Percentiles rank a stretch among this genome's conserved stretches.
Conservation (phyloP, 176 grass and related monocot species). For the Aegilops tauschii region DNA sequence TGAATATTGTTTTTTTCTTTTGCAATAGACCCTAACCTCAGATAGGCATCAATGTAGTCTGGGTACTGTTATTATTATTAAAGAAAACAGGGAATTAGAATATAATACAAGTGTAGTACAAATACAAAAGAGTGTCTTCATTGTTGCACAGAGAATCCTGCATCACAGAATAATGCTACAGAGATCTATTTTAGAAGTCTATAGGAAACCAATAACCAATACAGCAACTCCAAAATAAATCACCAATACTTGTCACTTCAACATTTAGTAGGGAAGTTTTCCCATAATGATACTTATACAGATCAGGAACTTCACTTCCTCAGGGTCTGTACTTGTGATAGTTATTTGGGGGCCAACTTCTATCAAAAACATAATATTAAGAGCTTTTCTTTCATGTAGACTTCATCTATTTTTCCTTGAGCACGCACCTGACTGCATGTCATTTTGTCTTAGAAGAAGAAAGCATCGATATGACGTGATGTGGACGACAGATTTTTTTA, state of each 20-base stretch:
- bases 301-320: neutral
- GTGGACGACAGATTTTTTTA: neutral
- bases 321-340: neutral
- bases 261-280: neutral
- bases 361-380: neutral
- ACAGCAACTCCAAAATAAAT: neutral
- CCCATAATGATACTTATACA: neutral
- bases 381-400: neutral
- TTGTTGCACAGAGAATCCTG: constrained; percentile 1
- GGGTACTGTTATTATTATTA: constrained; percentile 49
- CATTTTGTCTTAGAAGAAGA: neutral
- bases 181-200: neutral
- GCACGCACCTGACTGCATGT: neutral
- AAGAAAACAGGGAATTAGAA: constrained; percentile 9
- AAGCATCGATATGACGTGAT: neutral
- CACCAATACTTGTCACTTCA: neutral
- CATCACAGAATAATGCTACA: neutral
- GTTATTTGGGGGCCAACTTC: neutral
- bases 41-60: constrained; percentile 84
- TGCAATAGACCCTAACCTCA: constrained; percentile 87
- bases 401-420: neutral
- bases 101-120: neutral
- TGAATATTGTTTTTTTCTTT: constrained; percentile 77
- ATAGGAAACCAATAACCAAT: neutral
- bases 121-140: neutral